Evolutionary conservation across 1,139 yeast species (phyloP).

Genomic region (Schizosaccharomyces versatilis): DNA sequence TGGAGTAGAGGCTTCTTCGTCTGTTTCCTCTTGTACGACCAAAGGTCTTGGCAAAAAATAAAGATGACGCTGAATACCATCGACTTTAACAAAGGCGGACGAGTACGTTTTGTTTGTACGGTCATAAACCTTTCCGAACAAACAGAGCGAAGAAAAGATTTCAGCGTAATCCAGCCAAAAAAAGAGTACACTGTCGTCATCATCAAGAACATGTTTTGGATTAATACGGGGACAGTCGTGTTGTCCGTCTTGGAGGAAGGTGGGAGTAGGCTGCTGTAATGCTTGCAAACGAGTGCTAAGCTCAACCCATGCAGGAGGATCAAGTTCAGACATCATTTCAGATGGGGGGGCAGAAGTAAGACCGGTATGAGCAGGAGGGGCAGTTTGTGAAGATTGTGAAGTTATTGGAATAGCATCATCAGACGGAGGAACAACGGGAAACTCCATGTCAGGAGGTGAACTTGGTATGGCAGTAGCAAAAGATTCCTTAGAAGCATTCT

Average conservation of each 20-base stretch:
- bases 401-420: too few relatives aligned
- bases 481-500: too few relatives aligned
- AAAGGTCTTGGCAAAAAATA: slow-evolving; percentile 52
- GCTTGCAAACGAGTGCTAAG: not conserved
- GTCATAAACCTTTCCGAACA: slow-evolving; percentile 66
- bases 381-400: too few relatives aligned
- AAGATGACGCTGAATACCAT: slow-evolving; percentile 47
- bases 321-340: not conserved
- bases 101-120: slow-evolving; percentile 26
- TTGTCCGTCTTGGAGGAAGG: not conserved
- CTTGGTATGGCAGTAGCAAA: too few relatives aligned
- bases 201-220: slow-evolving; percentile 14
- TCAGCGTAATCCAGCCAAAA: slow-evolving; percentile 85
- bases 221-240: slow-evolving; percentile 4
- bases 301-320: not conserved
- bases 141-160: slow-evolving; percentile 40
- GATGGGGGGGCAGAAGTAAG: too few relatives aligned
- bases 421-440: too few relatives aligned
- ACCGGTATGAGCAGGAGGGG: too few relatives aligned
- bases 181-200: slow-evolving; percentile 37
- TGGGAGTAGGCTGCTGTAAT: not conserved
- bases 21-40: slow-evolving; percentile 12
- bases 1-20: not conserved
- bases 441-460: too few relatives aligned
- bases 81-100: slow-evolving; percentile 60